Percentiles rank a stretch among this genome's conserved stretches.
phyloP scores from a whole-genome alignment of 768 basidiomycete genomes.

The Tricholoma sp. region DNA sequence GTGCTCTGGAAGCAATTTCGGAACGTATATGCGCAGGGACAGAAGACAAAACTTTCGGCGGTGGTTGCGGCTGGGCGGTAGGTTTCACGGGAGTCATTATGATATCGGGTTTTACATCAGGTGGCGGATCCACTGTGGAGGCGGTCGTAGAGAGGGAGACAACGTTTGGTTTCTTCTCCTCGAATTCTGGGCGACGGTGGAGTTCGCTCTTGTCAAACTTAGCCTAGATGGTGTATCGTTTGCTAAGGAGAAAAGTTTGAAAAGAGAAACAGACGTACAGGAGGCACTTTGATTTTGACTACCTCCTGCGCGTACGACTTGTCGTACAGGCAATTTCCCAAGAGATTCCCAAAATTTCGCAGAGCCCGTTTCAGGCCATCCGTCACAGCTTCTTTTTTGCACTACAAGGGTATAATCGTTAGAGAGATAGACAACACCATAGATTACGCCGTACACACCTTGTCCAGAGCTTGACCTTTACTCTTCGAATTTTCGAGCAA shows the following conservation, averaged over 20 bases:
- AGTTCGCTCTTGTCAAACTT: conserved; percentile 67
- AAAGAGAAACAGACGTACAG: conserved; percentile 44
- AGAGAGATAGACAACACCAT: conserved; percentile 13
- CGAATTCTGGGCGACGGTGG: conserved; percentile 67
- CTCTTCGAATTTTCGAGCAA: conserved; percentile 77
- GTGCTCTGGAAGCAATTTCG: conserved; percentile 14
- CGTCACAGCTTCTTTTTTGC: conserved; percentile 97
- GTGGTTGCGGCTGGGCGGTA: conserved; percentile 15
- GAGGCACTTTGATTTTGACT: conserved; percentile 78
- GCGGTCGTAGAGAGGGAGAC: conserved; percentile 4
- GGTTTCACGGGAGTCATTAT: conserved; percentile 5
- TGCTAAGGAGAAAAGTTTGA: background rate
- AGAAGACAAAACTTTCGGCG: conserved; percentile 24
- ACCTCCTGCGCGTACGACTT: conserved; percentile 84
- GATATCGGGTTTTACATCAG: conserved; percentile 2
- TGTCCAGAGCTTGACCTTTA: conserved; percentile 86
- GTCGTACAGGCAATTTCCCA: conserved; percentile 98
- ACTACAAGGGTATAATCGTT: conserved; percentile 40
- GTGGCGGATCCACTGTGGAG: background rate
- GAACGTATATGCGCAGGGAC: conserved; percentile 37
- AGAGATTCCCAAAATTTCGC: conserved; percentile 87
- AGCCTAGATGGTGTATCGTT: conserved; percentile 30
- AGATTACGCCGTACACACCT: conserved; percentile 49
- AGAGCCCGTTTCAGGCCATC: conserved; percentile 91
- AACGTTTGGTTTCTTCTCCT: conserved; percentile 35